Percentiles rank a stretch among this genome's conserved stretches.
phyloP scores from a whole-genome alignment of 768 basidiomycete genomes.

The Tylopilus rubrobrunneus region DNA sequence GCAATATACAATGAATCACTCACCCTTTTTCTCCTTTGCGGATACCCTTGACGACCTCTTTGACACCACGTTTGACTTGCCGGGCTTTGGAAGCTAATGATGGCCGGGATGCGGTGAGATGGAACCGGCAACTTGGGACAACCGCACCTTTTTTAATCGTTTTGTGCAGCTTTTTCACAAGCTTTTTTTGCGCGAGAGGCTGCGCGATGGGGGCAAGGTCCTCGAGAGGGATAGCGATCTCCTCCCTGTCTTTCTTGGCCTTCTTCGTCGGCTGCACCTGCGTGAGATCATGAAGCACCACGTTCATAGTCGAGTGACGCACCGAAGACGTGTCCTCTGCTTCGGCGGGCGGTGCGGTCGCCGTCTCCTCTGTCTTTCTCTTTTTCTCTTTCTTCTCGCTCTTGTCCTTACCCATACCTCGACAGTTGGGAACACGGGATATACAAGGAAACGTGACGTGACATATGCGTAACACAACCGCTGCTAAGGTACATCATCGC shows the following conservation, averaged over 20 bases:
- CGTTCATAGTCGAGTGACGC: constrained; percentile 19
- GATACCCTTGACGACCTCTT: constrained; percentile 97
- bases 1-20: constrained; percentile 25
- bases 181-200: constrained; percentile 90
- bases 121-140: background rate
- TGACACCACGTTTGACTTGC: constrained; percentile 96
- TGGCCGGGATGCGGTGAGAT: background rate
- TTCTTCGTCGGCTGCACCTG: constrained; percentile 47
- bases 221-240: constrained; percentile 64
- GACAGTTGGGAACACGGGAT: background rate
- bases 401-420: constrained; percentile 66
- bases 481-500: too few species aligned
- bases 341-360: constrained; percentile 22
- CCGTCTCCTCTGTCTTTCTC: constrained; percentile 42
- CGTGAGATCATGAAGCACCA: constrained; percentile 23
- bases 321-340: constrained; percentile 37
- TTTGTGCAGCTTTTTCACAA: constrained; percentile 92
- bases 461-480: constrained; percentile 18
- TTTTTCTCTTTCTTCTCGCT: constrained; percentile 75
- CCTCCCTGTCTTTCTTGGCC: constrained; percentile 55
- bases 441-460: constrained; percentile 15
- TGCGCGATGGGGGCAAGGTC: constrained; percentile 93
- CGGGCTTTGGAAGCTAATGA: constrained; percentile 82
- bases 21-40: constrained; percentile 97
- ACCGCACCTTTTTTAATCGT: constrained; percentile 82